Evolutionary conservation across 768 basidiomycete species (phyloP).

Genomic region (Agrocybe praecox): DNA sequence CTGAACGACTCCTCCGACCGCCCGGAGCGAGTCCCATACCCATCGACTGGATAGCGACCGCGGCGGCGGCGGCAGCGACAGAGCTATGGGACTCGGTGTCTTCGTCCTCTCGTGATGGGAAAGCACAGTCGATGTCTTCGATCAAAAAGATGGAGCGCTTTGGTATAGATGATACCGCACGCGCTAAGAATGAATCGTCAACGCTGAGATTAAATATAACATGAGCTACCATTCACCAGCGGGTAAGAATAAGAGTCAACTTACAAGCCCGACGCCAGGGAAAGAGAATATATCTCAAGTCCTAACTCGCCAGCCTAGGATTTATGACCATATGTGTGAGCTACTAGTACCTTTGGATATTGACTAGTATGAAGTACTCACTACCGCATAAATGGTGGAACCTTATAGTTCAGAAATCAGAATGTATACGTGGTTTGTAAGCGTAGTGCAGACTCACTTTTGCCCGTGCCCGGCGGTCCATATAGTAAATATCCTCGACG

Average conservation of each 20-base stretch:
- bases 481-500: slow-evolving; percentile 57
- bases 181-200: slow-evolving; percentile 50
- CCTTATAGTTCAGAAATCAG: slow-evolving; percentile 30
- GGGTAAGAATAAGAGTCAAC: slow-evolving; percentile 11
- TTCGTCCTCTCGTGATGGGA: slow-evolving; percentile 46
- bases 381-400: slow-evolving; percentile 57
- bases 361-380: slow-evolving; percentile 62
- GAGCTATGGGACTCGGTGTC: background rate
- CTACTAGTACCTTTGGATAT: too few species aligned
- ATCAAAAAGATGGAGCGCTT: slow-evolving; percentile 59
- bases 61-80: too few species aligned
- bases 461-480: slow-evolving; percentile 66
- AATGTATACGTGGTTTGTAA: background rate
- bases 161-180: slow-evolving; percentile 47
- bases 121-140: slow-evolving; percentile 65
- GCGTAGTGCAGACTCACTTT: slow-evolving; percentile 42
- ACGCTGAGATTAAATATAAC: slow-evolving; percentile 32
- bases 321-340: too few species aligned
- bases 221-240: background rate
- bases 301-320: slow-evolving; percentile 57
- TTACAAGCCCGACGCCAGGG: slow-evolving; percentile 50
- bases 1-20: slow-evolving; percentile 21
- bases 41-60: slow-evolving; percentile 5
- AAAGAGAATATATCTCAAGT: slow-evolving; percentile 79
- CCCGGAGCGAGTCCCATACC: background rate